These are phyloP conservation scores for Alternaria infectoria DNA, from an alignment of 2,329 filamentous ascomycete species.

Conservation along the genomic window DNA sequence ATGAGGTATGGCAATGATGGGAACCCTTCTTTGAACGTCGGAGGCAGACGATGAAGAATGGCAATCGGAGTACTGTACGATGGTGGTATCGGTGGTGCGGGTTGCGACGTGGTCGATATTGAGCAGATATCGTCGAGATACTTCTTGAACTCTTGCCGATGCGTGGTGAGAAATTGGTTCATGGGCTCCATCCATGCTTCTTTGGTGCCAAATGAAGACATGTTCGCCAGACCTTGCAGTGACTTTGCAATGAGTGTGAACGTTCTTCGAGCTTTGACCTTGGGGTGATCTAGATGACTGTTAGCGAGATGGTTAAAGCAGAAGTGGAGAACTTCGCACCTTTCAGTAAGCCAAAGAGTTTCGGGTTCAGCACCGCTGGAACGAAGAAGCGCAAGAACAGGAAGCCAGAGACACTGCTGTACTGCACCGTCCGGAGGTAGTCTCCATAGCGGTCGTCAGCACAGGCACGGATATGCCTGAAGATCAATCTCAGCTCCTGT, in stretches of 20 bases:
- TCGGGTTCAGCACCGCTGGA: conserved; percentile 93
- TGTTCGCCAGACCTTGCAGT: conserved; percentile 86
- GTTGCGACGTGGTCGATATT: conserved; percentile 70
- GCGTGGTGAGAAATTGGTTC: conserved; percentile 81
- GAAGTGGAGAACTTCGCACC: conserved; percentile 51
- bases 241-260: conserved; percentile 92
- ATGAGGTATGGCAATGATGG: conserved; percentile 92
- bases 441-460: conserved; percentile 95
- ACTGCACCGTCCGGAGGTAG: conserved; percentile 85
- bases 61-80: conserved; percentile 93
- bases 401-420: conserved; percentile 94
- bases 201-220: conserved; percentile 90
- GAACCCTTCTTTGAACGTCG: conserved; percentile 86
- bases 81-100: conserved; percentile 71
- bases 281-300: conserved; percentile 71
- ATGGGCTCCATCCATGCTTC: conserved; percentile 99
- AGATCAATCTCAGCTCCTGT: conserved; percentile 79
- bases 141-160: conserved; percentile 80
- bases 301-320: conserved; percentile 9
- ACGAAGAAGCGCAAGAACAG: conserved; percentile 95
- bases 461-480: conserved; percentile 89
- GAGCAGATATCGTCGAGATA: conserved; percentile 88
- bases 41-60: conserved; percentile 81
- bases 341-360: conserved; percentile 85
- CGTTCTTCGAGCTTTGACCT: conserved; percentile 81